Evolutionary conservation across 768 basidiomycete genomes (phyloP).

Genomic region (Amanita brunnescens): DNA sequence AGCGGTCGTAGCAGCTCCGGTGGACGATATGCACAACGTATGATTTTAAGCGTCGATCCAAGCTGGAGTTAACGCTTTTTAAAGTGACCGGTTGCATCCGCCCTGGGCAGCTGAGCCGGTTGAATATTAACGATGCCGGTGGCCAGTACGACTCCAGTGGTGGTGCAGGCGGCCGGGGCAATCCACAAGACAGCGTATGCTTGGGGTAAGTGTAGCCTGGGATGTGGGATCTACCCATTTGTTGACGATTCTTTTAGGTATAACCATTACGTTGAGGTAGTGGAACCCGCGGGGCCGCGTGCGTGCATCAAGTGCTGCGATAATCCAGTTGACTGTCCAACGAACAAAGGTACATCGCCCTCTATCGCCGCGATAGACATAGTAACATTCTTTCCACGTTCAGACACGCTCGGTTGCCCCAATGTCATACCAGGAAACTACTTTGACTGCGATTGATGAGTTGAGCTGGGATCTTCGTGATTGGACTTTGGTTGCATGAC

Average conservation of each 20-base stretch:
- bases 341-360: conserved; percentile 29
- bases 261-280: conserved; percentile 51
- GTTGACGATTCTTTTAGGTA: conserved; percentile 23
- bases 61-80: no score
- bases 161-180: conserved; percentile 39
- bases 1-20: conserved; percentile 32
- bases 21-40: conserved; percentile 36
- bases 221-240: background rate
- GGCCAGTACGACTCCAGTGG: conserved; percentile 56
- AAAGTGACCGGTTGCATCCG: conserved; percentile 51
- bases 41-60: conserved; percentile 10
- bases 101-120: conserved; percentile 30
- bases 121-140: conserved; percentile 40
- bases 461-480: background rate
- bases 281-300: conserved; percentile 41
- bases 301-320: conserved; percentile 56
- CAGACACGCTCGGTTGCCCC: conserved; percentile 45
- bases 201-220: conserved; percentile 30
- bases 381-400: background rate
- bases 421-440: conserved; percentile 46
- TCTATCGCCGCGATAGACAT: background rate
- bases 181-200: conserved; percentile 43
- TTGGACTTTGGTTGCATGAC: background rate
- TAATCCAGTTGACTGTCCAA: conserved; percentile 44
- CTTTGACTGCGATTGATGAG: conserved; percentile 30